Evolutionary conservation across 129 eudicot species (phyloP).

Genomic region (Tanacetum coccineum): DNA sequence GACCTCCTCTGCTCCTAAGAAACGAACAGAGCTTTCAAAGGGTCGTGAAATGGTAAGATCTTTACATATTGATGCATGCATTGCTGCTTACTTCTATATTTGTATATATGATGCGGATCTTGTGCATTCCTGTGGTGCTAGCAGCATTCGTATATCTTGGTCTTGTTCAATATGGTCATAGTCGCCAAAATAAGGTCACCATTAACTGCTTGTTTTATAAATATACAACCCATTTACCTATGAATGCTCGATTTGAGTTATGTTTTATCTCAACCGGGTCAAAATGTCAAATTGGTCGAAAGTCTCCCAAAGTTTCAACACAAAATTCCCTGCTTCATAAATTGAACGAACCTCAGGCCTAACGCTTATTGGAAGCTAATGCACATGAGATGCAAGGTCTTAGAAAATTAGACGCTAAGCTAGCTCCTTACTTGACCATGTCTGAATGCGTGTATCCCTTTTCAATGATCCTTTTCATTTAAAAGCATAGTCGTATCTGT

Average conservation of each 20-base stretch:
- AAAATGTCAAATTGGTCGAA: too few relatives aligned
- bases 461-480: background rate
- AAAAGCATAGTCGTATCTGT: background rate
- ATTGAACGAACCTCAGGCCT: background rate
- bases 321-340: background rate
- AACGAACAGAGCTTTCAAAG: constrained; percentile 47
- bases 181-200: background rate
- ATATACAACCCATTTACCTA: background rate
- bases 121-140: constrained; percentile 2
- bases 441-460: background rate
- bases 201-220: background rate
- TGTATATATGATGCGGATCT: background rate
- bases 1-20: constrained; percentile 41
- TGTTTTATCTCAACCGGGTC: too few relatives aligned
- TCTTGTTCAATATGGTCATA: constrained; percentile 12
- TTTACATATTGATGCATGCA: constrained; percentile 4
- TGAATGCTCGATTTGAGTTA: too few relatives aligned
- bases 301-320: too few relatives aligned
- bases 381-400: background rate
- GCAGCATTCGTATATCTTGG: background rate
- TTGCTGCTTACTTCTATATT: background rate
- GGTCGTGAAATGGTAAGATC: constrained; percentile 57
- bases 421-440: background rate
- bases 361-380: background rate
- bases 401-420: background rate